Evolutionary conservation across 306 rosid species (phyloP), one percentile per base, ranked within the genome.

Genomic region (Bauhinia variegata): DNA sequence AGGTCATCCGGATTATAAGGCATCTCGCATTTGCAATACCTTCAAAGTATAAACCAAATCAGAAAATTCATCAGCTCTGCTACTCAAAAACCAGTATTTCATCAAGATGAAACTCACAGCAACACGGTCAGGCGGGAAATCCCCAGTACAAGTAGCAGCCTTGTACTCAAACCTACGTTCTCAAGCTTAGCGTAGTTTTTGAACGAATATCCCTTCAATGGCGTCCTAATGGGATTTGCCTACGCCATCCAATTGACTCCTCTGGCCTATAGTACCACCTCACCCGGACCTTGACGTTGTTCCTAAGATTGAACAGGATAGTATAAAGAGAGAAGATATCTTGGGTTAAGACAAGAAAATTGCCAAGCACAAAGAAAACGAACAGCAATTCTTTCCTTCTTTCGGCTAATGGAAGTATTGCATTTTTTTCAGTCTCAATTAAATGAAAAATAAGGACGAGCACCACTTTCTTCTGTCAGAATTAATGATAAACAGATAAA

Each of bases 21-120:
- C 97, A 88, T 91, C 80, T 91, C 96, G 30, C 96, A 91, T 73
- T 86, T 91, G 91, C 97, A 91, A 73, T 88, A 91, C 75, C 97
- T 91, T 42, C 79, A 86, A 80, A 42, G 60, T 13, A 47, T 38
- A 76, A 72, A 65, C 54, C 65, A 74, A 74, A 73, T 8, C 32
- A 65, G 58, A 17, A 14, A 33, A 10, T n/a, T 57, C 53, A 34
- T 62, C 7, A 68, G 37, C 43, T 51, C 55, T 54, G 54, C 19
- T 14, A 60, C 59, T 32, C 30, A 38, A 67, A 70, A 46, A 36
- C 58, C 54, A 76, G 16, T 42, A 64, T n/a, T 28, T 6, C 43
- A 17, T 49, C 32, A 41, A 56, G 16, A 56, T 7, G 1, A 7
- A 28, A 49, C 79, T 88, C 97, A 91, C 97, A 68, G 91, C 97